Evolutionary conservation across 768 basidiomycete species (phyloP).

Genomic region (Phanerochaete carnosa): DNA sequence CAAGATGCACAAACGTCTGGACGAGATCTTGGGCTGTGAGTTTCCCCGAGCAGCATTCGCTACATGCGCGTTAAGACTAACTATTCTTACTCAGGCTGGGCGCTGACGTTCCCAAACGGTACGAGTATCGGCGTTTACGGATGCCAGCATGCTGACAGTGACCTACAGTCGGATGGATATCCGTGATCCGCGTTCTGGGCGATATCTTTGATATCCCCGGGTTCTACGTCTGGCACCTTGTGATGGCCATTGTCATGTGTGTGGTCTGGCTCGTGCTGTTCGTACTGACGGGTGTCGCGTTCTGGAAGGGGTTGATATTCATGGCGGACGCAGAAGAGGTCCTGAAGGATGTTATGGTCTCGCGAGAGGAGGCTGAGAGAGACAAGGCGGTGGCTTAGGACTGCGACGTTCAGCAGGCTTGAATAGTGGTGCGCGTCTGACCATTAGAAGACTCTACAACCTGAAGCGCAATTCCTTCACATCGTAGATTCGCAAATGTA

Average conservation of each 20-base stretch:
- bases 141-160: background rate
- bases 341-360: slow-evolving; percentile 28
- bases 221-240: slow-evolving; percentile 35
- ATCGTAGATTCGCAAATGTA: too few relatives aligned
- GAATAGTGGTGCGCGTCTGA: too few relatives aligned
- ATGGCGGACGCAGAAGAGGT: slow-evolving; percentile 40
- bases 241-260: slow-evolving; percentile 38
- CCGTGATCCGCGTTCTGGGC: slow-evolving; percentile 36
- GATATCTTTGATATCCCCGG: slow-evolving; percentile 38
- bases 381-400: too few relatives aligned
- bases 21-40: slow-evolving; percentile 44
- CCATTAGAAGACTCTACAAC: too few relatives aligned
- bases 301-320: slow-evolving; percentile 41
- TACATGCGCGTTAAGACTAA: slow-evolving; percentile 1
- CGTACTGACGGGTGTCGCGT: slow-evolving; percentile 36
- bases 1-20: slow-evolving; percentile 42
- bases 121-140: slow-evolving; percentile 18
- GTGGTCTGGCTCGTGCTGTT: slow-evolving; percentile 38
- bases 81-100: slow-evolving; percentile 32
- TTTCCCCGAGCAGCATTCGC: background rate
- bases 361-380: background rate
- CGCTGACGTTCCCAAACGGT: slow-evolving; percentile 44
- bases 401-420: too few relatives aligned
- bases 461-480: too few relatives aligned
- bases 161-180: slow-evolving; percentile 50